Base-by-base conservation (phyloP, 2,329 filamentous ascomycete genomes). In the Xylariaceae sp. region DNA sequence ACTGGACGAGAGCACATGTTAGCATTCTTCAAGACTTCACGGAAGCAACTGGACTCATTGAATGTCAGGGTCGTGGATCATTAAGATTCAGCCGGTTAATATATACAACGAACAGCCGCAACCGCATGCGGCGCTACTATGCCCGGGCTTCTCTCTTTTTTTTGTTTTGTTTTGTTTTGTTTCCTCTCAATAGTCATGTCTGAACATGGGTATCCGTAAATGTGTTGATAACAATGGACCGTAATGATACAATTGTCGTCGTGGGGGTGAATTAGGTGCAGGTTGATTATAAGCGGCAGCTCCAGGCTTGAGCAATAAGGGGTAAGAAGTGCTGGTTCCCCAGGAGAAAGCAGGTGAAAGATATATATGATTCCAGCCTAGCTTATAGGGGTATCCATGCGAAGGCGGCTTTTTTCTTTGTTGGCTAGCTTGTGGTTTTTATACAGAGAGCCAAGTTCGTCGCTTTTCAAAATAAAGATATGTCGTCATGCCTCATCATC, bases 401-500 rank as follows among this genome's bases (percentile, higher is more conserved):
- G 23, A 53, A 55, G 35, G 55, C 41, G 58, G 17, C 17, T 18
- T 18, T 37, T 54, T 10, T 15, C 10, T 39, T 45, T 4, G 39
- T n/a, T 57, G 53, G 47, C 56, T 9, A 51, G 57, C 45, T n/a
- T 61, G 30, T 57, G 2, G 37, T 9, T 45, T 45, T 45, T 13
- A 41, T 41, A 34, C 7, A 57, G 41, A 23, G 44, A 47, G 47
- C 34, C 30, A 56, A 30, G 23, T 53, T 49, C 17, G 37, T 51
- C 37, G 51, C 51, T 45, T 60, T 56, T 55, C 50, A 58, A 58
- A 60, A 3, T 30, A 48, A 53, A 23, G 35, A 55, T 55, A 18
- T 9, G 53, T 52, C 18, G 23, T 61, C 57, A 59, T 64, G 59
- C 57, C 48, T 60, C 54, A 56, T 64, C 15, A 55, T 64, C 61